A percentile compares a stretch with the other conserved stretches of the same genome.
Conservation (phyloP, 2,329 filamentous ascomycete genomes). For the Colletotrichum lini region DNA sequence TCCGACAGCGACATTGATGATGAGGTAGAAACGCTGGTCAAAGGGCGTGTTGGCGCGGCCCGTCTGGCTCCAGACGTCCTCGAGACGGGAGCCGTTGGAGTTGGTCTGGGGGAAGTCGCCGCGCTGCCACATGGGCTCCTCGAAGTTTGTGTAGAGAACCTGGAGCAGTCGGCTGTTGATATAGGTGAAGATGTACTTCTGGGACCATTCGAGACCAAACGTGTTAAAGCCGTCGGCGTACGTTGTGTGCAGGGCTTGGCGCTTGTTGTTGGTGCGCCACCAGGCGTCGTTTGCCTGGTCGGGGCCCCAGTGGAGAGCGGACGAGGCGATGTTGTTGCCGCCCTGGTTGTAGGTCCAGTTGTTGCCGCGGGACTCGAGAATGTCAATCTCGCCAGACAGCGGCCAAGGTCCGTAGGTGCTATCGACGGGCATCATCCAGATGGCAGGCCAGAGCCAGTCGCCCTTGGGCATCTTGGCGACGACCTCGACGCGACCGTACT, state of each 20-base stretch:
- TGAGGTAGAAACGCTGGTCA: conserved; percentile 82
- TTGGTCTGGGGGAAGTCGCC: conserved; percentile 76
- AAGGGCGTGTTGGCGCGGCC: conserved; percentile 78
- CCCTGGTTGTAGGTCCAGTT: conserved; percentile 82
- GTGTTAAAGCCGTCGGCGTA: conserved; percentile 80
- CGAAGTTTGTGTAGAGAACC: conserved; percentile 84
- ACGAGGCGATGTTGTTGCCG: conserved; percentile 85
- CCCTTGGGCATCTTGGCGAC: conserved; percentile 81
- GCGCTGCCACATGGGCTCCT: conserved; percentile 76
- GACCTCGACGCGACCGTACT: conserved; percentile 86
- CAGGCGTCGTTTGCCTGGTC: conserved; percentile 80
- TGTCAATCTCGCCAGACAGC: conserved; percentile 86
- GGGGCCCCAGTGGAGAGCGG: conserved; percentile 87
- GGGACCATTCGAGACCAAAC: conserved; percentile 87
- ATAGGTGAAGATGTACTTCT: conserved; percentile 91
- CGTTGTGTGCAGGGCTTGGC: conserved; percentile 80
- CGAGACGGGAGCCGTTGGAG: conserved; percentile 75
- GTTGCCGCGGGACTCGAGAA: conserved; percentile 85
- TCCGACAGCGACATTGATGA: conserved; percentile 82
- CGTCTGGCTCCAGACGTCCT: conserved; percentile 75
- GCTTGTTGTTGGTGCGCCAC: conserved; percentile 88
- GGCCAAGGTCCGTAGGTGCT: conserved; percentile 85
- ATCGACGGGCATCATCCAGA: conserved; percentile 87
- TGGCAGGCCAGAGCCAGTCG: conserved; percentile 94
- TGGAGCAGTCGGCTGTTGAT: conserved; percentile 85